Evolutionary conservation across 75 land plant genomes (phyloP).

Genomic region (Adiantum capillusveneris): DNA sequence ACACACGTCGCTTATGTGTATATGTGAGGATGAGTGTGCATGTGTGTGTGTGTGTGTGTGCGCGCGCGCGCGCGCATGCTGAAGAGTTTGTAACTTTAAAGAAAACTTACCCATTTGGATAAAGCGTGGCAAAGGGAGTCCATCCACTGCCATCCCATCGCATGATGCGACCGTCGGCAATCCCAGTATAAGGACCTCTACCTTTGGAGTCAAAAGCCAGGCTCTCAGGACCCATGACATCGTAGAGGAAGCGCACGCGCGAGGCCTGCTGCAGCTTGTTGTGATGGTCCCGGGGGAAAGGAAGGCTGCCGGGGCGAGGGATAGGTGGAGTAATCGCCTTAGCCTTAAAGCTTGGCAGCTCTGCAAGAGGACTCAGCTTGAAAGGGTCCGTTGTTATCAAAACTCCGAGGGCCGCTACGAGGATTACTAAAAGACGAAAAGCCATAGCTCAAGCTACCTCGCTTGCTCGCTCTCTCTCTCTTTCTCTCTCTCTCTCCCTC

Average conservation of each 20-base stretch:
- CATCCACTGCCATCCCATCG: conserved; percentile 2
- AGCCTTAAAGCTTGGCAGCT: conserved; percentile 5
- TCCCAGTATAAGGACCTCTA: conserved; percentile 13
- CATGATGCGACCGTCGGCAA: conserved; percentile 8
- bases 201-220: conserved; percentile 10
- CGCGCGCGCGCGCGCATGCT: too few species aligned
- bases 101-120: conserved; percentile 15
- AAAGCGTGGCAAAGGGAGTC: conserved; percentile 13
- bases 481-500: too few species aligned
- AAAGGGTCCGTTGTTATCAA: conserved; percentile 19
- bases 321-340: conserved; percentile 4
- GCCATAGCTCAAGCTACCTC: too few species aligned
- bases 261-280: conserved; percentile 20
- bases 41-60: too few species aligned
- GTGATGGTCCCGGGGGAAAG: conserved; percentile 12
- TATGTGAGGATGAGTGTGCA: too few species aligned
- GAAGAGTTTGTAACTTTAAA: too few species aligned
- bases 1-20: too few species aligned
- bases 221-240: conserved; percentile 17
- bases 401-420: conserved; percentile 1
- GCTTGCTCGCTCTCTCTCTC: too few species aligned
- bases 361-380: conserved; percentile 5
- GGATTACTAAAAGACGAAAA: too few species aligned
- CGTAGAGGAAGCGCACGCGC: background rate
- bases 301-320: background rate